Conservation (phyloP, 208 protist species). For the Vickermania spadyakhi region DNA sequence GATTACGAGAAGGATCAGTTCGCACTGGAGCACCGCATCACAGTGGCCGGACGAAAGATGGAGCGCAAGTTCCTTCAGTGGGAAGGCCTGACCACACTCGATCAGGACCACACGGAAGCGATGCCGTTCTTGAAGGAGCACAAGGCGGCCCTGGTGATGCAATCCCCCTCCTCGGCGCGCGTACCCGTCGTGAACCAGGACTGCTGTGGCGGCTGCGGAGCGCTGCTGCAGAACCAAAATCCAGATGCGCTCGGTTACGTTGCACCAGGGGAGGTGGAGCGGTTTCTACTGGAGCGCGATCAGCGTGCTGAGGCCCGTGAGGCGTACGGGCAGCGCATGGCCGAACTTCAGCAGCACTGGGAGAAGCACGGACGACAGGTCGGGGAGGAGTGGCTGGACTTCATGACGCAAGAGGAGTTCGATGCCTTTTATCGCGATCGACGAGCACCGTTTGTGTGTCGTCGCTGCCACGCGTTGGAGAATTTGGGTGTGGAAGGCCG, state of each 20-base stretch:
- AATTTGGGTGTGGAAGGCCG: constrained; percentile 74
- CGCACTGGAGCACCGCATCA: constrained; percentile 68
- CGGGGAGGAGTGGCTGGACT: constrained; percentile 90
- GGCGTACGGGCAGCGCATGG: constrained; percentile 85
- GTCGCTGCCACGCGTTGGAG: constrained; percentile 82
- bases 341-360: constrained; percentile 85
- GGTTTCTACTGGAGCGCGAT: constrained; percentile 48
- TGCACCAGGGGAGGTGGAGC: constrained; percentile 57
- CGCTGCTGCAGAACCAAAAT: constrained; percentile 68
- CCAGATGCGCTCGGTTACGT: constrained; percentile 78
- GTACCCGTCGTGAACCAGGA: constrained; percentile 77
- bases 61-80: constrained; percentile 83
- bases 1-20: constrained; percentile 86
- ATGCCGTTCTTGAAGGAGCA: constrained; percentile 52
- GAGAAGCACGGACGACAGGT: constrained; percentile 83
- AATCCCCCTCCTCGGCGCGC: constrained; percentile 43
- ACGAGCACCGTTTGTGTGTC: constrained; percentile 65
- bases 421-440: constrained; percentile 78
- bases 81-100: constrained; percentile 82
- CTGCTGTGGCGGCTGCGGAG: constrained; percentile 81
- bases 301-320: constrained; percentile 32
- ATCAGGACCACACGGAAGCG: constrained; percentile 44
- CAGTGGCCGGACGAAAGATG: constrained; percentile 63
- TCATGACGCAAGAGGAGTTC: constrained; percentile 92
- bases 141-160: constrained; percentile 78